These are phyloP conservation scores for Umbilicaria muhlenbergii DNA, from an alignment of 495 filamentous ascomycete genomes.

Conservation along the genomic window DNA sequence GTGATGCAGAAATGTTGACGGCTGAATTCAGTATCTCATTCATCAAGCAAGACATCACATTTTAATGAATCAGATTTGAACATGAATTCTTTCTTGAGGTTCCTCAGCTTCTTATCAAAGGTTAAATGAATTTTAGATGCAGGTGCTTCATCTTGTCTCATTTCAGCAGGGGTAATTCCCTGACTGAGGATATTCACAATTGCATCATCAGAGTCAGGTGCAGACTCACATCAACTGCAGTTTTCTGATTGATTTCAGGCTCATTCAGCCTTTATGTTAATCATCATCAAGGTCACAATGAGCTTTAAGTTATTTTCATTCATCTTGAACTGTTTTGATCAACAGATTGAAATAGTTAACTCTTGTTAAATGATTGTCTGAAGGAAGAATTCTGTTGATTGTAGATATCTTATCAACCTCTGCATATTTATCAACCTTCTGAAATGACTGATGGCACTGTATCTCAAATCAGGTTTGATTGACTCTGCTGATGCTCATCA, in stretches of 20 bases:
- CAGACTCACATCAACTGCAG: background rate
- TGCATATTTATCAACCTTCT: too few species aligned
- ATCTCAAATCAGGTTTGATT: too few species aligned
- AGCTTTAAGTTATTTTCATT: too few species aligned
- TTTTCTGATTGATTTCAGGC: conserved; percentile 2
- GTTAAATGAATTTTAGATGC: background rate
- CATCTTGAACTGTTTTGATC: too few species aligned
- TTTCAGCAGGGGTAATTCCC: conserved; percentile 1
- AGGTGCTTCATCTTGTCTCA: too few species aligned
- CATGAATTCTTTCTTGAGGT: conserved; percentile 2
- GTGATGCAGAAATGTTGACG: conserved; percentile 7
- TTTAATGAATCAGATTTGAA: conserved; percentile 2
- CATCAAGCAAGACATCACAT: conserved; percentile 6
- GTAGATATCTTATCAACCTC: too few species aligned
- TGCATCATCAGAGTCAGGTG: too few species aligned
- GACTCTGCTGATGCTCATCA: too few species aligned
- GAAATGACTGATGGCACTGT: too few species aligned
- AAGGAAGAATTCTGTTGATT: too few species aligned
- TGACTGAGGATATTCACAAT: conserved; percentile 1
- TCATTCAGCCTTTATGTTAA: background rate
- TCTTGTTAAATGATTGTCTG: too few species aligned
- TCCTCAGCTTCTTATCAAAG: background rate
- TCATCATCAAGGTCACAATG: background rate
- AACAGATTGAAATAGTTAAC: too few species aligned
- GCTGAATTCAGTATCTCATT: conserved; percentile 2